phyloP scores from a whole-genome alignment of 352 stramenopile species.

The Pythium angustatum region DNA sequence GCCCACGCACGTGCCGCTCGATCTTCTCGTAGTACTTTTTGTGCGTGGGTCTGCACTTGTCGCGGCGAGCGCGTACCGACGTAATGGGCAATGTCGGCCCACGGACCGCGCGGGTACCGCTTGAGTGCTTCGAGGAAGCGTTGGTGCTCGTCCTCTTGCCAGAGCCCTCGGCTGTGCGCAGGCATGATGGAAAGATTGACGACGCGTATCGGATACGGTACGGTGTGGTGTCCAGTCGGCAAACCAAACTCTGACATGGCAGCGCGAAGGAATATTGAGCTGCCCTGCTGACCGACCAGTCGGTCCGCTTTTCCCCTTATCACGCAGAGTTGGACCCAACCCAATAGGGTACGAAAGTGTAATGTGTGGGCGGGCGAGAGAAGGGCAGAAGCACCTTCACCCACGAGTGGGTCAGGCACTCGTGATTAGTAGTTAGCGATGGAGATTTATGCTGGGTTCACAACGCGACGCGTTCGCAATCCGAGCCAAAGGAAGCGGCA shows the following conservation, averaged over 20 bases:
- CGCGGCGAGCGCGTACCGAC: slow-evolving; percentile 45
- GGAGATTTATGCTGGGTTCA: no score
- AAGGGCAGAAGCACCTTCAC: no score
- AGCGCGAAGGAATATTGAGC: no score
- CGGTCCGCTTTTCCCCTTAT: no score
- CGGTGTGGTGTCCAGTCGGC: not conserved
- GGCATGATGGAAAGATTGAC: slow-evolving; percentile 11
- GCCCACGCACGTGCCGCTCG: slow-evolving; percentile 49
- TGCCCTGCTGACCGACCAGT: no score
- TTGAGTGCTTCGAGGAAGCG: slow-evolving; percentile 36
- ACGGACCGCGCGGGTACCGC: slow-evolving; percentile 37
- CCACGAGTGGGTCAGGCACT: not conserved
- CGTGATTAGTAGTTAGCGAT: no score
- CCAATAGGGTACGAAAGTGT: no score
- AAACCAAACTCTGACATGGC: not conserved
- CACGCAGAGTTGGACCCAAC: slow-evolving; percentile 4
- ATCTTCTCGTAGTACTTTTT: slow-evolving; percentile 82
- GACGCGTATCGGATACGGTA: no score
- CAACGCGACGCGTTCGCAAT: no score
- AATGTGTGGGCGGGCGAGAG: no score
- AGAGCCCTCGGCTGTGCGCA: slow-evolving; percentile 28
- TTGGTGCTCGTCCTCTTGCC: slow-evolving; percentile 41
- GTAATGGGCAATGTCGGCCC: slow-evolving; percentile 31
- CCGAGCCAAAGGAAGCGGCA: no score
- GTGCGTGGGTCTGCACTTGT: slow-evolving; percentile 63